Evolutionary conservation across 2,329 filamentous ascomycete genomes (phyloP).

Genomic region (Pyrenochaeta sp.): DNA sequence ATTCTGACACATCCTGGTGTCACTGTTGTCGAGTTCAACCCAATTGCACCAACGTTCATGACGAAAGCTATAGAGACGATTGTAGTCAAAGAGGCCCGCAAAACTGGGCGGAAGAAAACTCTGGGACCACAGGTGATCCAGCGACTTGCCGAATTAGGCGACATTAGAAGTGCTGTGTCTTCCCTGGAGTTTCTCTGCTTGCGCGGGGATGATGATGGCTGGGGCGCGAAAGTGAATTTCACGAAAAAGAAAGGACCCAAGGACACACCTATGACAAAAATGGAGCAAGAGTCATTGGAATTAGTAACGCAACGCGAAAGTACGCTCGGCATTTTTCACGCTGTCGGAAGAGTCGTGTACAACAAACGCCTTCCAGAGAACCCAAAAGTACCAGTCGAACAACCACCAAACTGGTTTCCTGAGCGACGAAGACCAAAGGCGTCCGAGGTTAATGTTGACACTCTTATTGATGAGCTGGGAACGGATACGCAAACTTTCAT

Average conservation of each 20-base stretch:
- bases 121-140: conserved; percentile 82
- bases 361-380: conserved; percentile 77
- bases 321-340: conserved; percentile 93
- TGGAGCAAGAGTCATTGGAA: conserved; percentile 80
- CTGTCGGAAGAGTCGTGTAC: conserved; percentile 93
- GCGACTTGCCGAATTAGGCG: conserved; percentile 82
- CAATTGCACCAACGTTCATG: conserved; percentile 85
- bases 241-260: conserved; percentile 63
- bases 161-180: conserved; percentile 90
- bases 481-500: conserved; percentile 92
- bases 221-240: conserved; percentile 77
- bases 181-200: conserved; percentile 92
- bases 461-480: conserved; percentile 89
- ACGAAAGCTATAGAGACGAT: conserved; percentile 83
- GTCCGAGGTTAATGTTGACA: conserved; percentile 62
- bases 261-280: conserved; percentile 70
- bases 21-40: conserved; percentile 88
- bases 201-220: conserved; percentile 82
- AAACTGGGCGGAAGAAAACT: conserved; percentile 76
- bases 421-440: conserved; percentile 53
- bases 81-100: conserved; percentile 82
- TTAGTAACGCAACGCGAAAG: conserved; percentile 86
- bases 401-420: conserved; percentile 57
- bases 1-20: conserved; percentile 83
- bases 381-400: conserved; percentile 39